A percentile compares a stretch with the other conserved stretches of the same genome.
These are phyloP conservation scores for Linderina pennispora DNA, from an alignment of 192 early-diverging fungal genomes.

Conservation along the genomic window DNA sequence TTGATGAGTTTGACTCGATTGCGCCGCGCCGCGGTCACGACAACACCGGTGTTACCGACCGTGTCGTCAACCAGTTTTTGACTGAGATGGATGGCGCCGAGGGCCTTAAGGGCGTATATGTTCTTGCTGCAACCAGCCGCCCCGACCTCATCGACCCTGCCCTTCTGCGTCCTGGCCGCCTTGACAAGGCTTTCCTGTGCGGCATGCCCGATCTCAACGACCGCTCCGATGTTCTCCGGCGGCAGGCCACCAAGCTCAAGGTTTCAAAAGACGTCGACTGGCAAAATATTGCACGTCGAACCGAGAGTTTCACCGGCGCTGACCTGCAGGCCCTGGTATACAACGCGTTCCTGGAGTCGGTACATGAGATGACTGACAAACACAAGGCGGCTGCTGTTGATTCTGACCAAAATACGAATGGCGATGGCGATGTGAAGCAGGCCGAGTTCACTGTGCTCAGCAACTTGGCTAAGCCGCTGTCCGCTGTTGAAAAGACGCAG, in stretches of 20 bases:
- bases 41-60: constrained; percentile 96
- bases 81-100: constrained; percentile 99
- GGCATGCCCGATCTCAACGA: constrained; percentile 73
- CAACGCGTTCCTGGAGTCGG: constrained; percentile 84
- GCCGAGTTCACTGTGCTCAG: constrained; percentile 10
- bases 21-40: constrained; percentile 96
- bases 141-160: constrained; percentile 85
- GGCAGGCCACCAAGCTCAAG: constrained; percentile 66
- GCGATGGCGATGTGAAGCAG: neutral
- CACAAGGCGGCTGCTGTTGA: constrained; percentile 9
- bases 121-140: constrained; percentile 84
- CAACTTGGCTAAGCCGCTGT: neutral
- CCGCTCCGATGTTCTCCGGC: constrained; percentile 71
- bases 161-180: constrained; percentile 70
- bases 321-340: constrained; percentile 94
- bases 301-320: constrained; percentile 81
- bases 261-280: constrained; percentile 63
- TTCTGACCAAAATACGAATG: neutral
- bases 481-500: constrained; percentile 11
- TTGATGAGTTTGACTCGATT: constrained; percentile 98
- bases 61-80: constrained; percentile 97
- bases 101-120: constrained; percentile 92
- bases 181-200: constrained; percentile 83
- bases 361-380: constrained; percentile 65
- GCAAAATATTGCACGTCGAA: constrained; percentile 51